These are phyloP conservation scores for Camillea tinctor DNA, from an alignment of 2,329 filamentous ascomycete genomes.

Conservation along the genomic window DNA sequence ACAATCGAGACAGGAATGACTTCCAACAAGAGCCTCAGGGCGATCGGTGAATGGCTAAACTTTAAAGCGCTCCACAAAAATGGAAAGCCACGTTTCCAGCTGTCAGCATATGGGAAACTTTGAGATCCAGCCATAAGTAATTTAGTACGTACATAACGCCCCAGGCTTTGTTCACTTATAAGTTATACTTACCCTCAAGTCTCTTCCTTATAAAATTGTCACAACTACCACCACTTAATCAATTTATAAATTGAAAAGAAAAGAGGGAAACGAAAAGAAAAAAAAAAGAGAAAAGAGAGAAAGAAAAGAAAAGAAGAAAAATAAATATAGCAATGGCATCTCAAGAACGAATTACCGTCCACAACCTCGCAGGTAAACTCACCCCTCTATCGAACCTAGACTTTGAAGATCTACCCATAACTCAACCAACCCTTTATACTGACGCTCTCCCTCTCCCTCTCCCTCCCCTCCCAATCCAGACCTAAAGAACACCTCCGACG, in stretches of 20 bases:
- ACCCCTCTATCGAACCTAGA: too few relatives aligned
- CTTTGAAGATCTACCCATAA: too few relatives aligned
- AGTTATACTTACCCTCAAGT: too few relatives aligned
- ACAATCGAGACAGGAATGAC: neutral
- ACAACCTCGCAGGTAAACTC: slow-evolving; percentile 60
- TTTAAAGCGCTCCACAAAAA: slow-evolving; percentile 15
- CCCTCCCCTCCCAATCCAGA: slow-evolving; percentile 51
- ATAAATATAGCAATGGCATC: slow-evolving; percentile 37
- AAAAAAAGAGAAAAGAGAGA: neutral
- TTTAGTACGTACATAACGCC: too few relatives aligned
- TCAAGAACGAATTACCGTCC: slow-evolving; percentile 61
- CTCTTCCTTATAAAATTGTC: too few relatives aligned
- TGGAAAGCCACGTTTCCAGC: slow-evolving; percentile 21
- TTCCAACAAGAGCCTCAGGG: neutral
- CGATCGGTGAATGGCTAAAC: slow-evolving; percentile 16
- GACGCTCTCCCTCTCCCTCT: too few relatives aligned
- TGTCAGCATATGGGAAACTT: neutral
- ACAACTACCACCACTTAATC: too few relatives aligned
- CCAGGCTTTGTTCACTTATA: too few relatives aligned
- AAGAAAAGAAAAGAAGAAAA: neutral
- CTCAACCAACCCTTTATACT: too few relatives aligned
- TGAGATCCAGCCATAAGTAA: too few relatives aligned
- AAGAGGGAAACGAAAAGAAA: too few relatives aligned
- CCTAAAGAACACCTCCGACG: slow-evolving; percentile 94
- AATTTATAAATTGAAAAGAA: too few relatives aligned